Percentiles rank a stretch among this genome's conserved stretches.
Conservation (phyloP, 2,329 filamentous ascomycete species). For the Fusarium verrucosum region DNA sequence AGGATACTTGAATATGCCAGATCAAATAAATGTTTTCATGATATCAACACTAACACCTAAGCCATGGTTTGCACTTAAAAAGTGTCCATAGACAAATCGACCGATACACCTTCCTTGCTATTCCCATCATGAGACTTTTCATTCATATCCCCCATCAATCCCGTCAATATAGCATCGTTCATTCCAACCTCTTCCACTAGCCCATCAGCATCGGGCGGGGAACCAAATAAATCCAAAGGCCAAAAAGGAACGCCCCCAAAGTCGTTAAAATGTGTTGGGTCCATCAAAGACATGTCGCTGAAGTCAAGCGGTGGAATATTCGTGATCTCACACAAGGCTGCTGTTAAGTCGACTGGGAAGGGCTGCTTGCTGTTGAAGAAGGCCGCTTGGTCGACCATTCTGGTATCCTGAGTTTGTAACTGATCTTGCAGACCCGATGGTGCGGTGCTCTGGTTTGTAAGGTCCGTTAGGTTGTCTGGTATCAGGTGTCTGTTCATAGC, state of each 20-base stretch:
- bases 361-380: constrained; percentile 15
- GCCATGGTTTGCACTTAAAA: neutral
- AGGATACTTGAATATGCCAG: too few species aligned
- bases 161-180: neutral
- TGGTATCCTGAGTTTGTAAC: neutral
- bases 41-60: neutral
- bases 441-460: fast-evolving
- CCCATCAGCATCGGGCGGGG: neutral
- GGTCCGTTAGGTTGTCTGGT: neutral
- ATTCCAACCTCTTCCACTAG: neutral
- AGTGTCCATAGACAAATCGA: neutral
- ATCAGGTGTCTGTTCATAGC: constrained; percentile 9
- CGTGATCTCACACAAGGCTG: constrained; percentile 13
- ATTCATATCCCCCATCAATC: neutral
- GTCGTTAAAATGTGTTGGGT: constrained; percentile 1
- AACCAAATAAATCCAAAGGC: constrained; percentile 2
- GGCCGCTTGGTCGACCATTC: neutral
- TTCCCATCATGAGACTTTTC: neutral
- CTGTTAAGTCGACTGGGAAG: neutral
- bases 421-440: neutral
- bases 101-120: fast-evolving
- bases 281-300: constrained; percentile 6
- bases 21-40: neutral
- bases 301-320: constrained; percentile 15
- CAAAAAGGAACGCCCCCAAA: neutral